Base-by-base conservation (phyloP, 805 yeast genomes). In the Lipomyces orientalis region DNA sequence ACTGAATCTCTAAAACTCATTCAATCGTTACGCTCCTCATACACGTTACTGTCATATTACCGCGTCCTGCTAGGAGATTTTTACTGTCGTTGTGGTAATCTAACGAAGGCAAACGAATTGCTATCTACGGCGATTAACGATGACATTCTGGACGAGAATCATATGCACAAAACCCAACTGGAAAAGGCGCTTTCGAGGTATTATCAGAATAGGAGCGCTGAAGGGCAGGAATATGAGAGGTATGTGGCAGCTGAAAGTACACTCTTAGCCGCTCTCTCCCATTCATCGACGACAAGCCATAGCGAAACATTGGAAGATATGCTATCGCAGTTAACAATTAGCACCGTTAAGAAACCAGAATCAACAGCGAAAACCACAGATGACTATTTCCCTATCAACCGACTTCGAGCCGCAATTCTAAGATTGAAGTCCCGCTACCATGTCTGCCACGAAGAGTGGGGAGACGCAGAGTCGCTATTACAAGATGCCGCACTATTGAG, bases 1-100 rank as follows among this genome's bases (percentile, higher is more conserved):
- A 64, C 66, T 7, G 85, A 82, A 64, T 55, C 68, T 2, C 12
- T 75, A 76, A 51, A 73, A 66, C 25, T 79, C 73, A 58, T 64
- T 75, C 12, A 76, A 74, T 54, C 73, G 60, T 2, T 61, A 70
- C 7, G 66, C 46, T 22, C 62, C 46, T 22, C 62, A 29, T 6
- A 52, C 58, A 22, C 73, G 73, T 3, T 19, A 75, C 7, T 60
- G 68, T 22, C 75, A 69, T 60, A 68, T 74, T 46, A 37, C 55
- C 59, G 58, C 58, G 29, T 67, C 6, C 25, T 46, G 2, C 60
- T 61, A 6, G 65, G 65, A 8, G 69, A 70, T 25, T 70, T 68
- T 2, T 61, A 73, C 19, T 60, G 69, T 22, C 65, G 66, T 16
- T 33, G 61, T 12, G 73, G 66, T 4, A 67, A 63, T 19, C 25